phyloP scores from a whole-genome alignment of 495 filamentous ascomycete genomes.

The Daldinia bambusicola region DNA sequence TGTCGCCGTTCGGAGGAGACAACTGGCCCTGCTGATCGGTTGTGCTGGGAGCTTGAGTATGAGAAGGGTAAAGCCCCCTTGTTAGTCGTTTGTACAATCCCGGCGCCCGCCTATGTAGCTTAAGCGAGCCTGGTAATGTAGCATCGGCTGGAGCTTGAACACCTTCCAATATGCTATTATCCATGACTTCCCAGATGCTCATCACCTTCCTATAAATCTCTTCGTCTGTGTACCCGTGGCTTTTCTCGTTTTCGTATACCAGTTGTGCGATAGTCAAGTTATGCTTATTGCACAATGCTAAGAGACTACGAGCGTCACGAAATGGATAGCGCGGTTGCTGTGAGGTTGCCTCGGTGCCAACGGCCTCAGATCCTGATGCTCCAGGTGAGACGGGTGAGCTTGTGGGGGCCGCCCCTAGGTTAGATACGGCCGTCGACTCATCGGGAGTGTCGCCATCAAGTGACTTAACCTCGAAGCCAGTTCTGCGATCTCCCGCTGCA shows the following conservation, averaged over 20 bases:
- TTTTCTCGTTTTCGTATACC: conserved; percentile 53
- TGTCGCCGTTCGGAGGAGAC: conserved; percentile 10
- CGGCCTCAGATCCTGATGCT: conserved; percentile 20
- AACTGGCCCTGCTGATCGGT: conserved; percentile 19
- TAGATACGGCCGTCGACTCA: conserved; percentile 32
- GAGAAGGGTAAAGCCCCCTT: conserved; percentile 48
- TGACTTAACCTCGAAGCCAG: conserved; percentile 45
- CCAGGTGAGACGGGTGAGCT: conserved; percentile 18
- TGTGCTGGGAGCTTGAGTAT: conserved; percentile 15
- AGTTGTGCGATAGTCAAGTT: conserved; percentile 52
- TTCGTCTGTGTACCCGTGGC: conserved; percentile 50
- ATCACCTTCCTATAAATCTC: conserved; percentile 49
- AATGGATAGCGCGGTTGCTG: conserved; percentile 49
- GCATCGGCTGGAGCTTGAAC: conserved; percentile 48
- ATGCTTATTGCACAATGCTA: conserved; percentile 50
- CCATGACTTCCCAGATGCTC: conserved; percentile 53
- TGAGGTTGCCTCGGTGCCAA: conserved; percentile 26
- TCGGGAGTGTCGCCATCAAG: conserved; percentile 28
- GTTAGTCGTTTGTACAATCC: conserved; percentile 48
- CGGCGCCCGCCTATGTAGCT: conserved; percentile 50
- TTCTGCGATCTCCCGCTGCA: conserved; percentile 48
- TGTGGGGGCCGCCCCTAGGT: background rate
- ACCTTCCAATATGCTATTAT: conserved; percentile 51
- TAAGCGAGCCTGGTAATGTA: conserved; percentile 48
- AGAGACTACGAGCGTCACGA: conserved; percentile 46